Conservation (phyloP, 2,329 filamentous ascomycete genomes). For the Pseudogymnoascus sp. region DNA sequence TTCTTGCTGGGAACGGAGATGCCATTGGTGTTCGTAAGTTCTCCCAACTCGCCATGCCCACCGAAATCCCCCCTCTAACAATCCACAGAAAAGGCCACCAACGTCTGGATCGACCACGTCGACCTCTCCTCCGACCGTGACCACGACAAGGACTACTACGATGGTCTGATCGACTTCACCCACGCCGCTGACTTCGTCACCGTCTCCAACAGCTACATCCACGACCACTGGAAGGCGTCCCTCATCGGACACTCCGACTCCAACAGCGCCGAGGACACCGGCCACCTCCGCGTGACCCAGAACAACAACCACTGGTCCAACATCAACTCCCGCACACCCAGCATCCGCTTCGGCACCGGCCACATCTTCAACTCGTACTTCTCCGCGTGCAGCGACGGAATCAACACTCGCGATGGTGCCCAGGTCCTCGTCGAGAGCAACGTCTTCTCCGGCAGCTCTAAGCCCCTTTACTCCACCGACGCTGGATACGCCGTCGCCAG, state of each 20-base stretch:
- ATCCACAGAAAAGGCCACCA: conserved; percentile 40
- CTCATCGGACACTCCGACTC: conserved; percentile 54
- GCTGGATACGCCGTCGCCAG: conserved; percentile 38
- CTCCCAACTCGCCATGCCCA: not conserved
- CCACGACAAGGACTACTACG: conserved; percentile 63
- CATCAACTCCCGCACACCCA: conserved; percentile 56
- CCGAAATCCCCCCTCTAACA: not conserved
- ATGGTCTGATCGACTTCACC: conserved; percentile 57
- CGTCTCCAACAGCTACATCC: conserved; percentile 43
- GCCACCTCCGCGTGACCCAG: conserved; percentile 57
- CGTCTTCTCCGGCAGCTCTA: conserved; percentile 39
- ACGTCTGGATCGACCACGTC: conserved; percentile 62
- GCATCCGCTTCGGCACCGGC: conserved; percentile 58
- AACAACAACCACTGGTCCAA: conserved; percentile 60
- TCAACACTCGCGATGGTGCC: conserved; percentile 52
- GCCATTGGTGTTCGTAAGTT: conserved; percentile 47
- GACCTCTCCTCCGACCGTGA: conserved; percentile 54
- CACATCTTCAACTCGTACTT: conserved; percentile 53
- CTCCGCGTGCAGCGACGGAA: conserved; percentile 39
- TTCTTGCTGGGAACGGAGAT: conserved; percentile 49
- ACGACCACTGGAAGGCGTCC: conserved; percentile 57
- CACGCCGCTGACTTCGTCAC: conserved; percentile 58
- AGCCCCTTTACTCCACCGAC: conserved; percentile 39
- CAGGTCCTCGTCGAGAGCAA: conserved; percentile 53
- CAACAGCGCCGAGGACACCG: conserved; percentile 52